These are phyloP conservation scores for Cercophora scortea DNA, from an alignment of 495 filamentous ascomycete species.

Conservation along the genomic window DNA sequence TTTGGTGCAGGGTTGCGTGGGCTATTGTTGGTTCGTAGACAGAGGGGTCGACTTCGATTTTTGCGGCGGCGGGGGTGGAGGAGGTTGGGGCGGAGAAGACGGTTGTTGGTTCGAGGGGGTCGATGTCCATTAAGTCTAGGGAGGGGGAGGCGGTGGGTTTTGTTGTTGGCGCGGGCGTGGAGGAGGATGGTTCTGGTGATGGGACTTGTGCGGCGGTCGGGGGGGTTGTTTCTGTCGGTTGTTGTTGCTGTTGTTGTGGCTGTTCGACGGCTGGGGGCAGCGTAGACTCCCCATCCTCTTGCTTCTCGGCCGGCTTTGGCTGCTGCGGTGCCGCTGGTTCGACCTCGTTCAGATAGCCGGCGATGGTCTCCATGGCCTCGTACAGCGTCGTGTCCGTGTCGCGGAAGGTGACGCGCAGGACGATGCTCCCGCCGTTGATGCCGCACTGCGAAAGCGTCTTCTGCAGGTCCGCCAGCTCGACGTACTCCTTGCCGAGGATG, in stretches of 20 bases:
- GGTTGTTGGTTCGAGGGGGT: slow-evolving; percentile 42
- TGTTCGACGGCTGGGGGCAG: slow-evolving; percentile 1
- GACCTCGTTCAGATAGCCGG: slow-evolving; percentile 53
- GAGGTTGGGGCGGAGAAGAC: slow-evolving; percentile 70
- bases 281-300: slow-evolving; percentile 5
- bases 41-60: slow-evolving; percentile 53
- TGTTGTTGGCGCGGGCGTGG: no score
- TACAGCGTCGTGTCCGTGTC: slow-evolving; percentile 70
- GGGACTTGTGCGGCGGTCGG: slow-evolving; percentile 4
- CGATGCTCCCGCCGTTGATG: slow-evolving; percentile 69
- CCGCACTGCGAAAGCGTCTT: slow-evolving; percentile 83
- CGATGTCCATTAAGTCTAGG: slow-evolving; percentile 18
- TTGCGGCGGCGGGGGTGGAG: slow-evolving; percentile 67
- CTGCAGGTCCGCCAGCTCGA: slow-evolving; percentile 70
- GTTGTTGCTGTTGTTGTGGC: not conserved
- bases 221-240: not conserved
- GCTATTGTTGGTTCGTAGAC: slow-evolving; percentile 80
- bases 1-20: slow-evolving; percentile 76
- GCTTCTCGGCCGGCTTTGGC: not conserved
- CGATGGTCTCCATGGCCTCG: slow-evolving; percentile 77
- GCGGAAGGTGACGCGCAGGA: slow-evolving; percentile 70
- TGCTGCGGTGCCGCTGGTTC: slow-evolving; percentile 15
- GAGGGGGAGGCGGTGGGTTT: no score
- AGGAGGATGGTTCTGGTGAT: slow-evolving; percentile 2
- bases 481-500: slow-evolving; percentile 69